phyloP scores from a whole-genome alignment of 2,329 filamentous ascomycete species.

The Xylaria hypoxylon region DNA sequence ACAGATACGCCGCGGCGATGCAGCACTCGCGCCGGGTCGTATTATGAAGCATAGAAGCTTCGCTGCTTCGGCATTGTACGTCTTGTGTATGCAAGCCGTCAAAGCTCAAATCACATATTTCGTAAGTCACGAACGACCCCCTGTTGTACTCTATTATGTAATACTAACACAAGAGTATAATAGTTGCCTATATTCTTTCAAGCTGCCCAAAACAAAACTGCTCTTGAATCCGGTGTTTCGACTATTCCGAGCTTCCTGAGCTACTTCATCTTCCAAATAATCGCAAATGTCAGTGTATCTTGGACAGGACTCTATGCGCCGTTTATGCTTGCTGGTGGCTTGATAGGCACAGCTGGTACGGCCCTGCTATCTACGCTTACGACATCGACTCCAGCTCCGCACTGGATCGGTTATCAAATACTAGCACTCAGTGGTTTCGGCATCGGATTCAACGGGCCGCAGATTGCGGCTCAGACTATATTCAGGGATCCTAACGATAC shows the following conservation, averaged over 20 bases:
- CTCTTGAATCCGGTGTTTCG: not conserved
- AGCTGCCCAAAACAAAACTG: not conserved
- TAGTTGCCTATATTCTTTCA: not conserved
- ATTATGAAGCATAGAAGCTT: constrained; percentile 4
- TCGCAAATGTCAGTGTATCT: not conserved
- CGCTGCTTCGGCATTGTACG: not conserved
- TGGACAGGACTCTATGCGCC: not conserved
- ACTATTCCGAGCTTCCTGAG: not conserved
- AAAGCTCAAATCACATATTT: not conserved
- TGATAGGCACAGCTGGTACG: not conserved
- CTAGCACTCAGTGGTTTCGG: not conserved
- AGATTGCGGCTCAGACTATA: not conserved
- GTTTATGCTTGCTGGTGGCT: not conserved
- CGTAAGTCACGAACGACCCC: not conserved
- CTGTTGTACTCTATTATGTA: not conserved
- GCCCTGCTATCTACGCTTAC: not conserved
- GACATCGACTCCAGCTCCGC: not conserved
- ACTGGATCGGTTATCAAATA: not conserved
- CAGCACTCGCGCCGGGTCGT: not conserved
- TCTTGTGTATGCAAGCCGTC: not conserved
- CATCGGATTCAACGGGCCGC: not conserved
- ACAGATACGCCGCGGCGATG: not conserved
- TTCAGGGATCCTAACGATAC: not conserved
- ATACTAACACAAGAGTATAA: not conserved
- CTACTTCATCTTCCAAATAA: not conserved